Percentiles rank a stretch among this genome's conserved stretches.
phyloP scores from a whole-genome alignment of 768 basidiomycete species.

The Termitomyces sp. region DNA sequence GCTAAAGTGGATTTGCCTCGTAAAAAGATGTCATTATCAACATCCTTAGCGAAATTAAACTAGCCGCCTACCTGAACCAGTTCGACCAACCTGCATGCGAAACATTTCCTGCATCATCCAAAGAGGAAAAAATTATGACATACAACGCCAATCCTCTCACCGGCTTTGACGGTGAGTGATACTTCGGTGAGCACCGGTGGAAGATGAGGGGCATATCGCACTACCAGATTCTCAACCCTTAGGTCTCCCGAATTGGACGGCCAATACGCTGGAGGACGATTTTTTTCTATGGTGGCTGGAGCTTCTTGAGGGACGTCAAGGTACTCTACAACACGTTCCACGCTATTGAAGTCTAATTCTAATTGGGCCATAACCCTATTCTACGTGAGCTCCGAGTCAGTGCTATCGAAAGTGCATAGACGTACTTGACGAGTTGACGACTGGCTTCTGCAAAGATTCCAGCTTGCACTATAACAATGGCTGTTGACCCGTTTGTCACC shows the following conservation, averaged over 20 bases:
- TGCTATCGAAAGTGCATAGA: not conserved
- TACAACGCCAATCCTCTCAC: slow-evolving; percentile 70
- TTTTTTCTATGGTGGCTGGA: slow-evolving; percentile 51
- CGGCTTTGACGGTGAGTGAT: slow-evolving; percentile 55
- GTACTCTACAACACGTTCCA: slow-evolving; percentile 73
- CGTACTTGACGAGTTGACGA: slow-evolving; percentile 56
- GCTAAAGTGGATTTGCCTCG: slow-evolving; percentile 59
- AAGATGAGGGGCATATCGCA: slow-evolving; percentile 62
- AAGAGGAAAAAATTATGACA: slow-evolving; percentile 19
- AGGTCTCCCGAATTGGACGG: slow-evolving; percentile 59
- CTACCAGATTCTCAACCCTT: slow-evolving; percentile 53
- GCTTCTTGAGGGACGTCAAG: slow-evolving; percentile 67
- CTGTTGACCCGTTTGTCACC: slow-evolving; percentile 58
- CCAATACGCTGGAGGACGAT: slow-evolving; percentile 71
- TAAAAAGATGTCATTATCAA: not conserved
- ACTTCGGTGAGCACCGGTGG: slow-evolving; percentile 56
- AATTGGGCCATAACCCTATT: slow-evolving; percentile 62
- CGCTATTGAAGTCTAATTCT: slow-evolving; percentile 72
- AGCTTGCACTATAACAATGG: slow-evolving; percentile 70
- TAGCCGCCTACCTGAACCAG: slow-evolving; percentile 51
- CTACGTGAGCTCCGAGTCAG: not conserved
- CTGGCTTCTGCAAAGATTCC: slow-evolving; percentile 69
- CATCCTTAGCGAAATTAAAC: not conserved
- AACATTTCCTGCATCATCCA: not conserved
- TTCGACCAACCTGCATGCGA: slow-evolving; percentile 53